Evolutionary conservation across 1,139 yeast genomes (phyloP).

Genomic region (Yamadazyma friedrichii): DNA sequence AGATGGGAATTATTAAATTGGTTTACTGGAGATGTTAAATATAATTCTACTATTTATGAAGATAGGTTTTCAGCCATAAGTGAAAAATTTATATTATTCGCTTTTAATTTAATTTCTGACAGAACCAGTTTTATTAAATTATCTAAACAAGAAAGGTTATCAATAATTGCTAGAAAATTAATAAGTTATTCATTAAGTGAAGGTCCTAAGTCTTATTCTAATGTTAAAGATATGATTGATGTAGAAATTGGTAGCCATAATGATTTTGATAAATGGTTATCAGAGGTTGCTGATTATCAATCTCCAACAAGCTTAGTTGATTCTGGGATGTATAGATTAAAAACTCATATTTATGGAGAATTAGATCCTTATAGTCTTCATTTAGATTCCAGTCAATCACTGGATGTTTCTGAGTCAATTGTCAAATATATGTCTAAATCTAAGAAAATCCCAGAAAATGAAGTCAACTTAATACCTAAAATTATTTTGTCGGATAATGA

Average conservation of each 20-base stretch:
- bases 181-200: slow-evolving; percentile 50
- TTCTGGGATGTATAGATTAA: slow-evolving; percentile 46
- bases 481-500: slow-evolving; percentile 37
- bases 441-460: slow-evolving; percentile 33
- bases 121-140: slow-evolving; percentile 44
- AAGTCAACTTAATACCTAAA: slow-evolving; percentile 38
- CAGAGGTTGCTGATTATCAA: slow-evolving; percentile 41
- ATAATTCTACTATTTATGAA: slow-evolving; percentile 50
- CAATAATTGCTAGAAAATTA: slow-evolving; percentile 28
- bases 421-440: slow-evolving; percentile 24
- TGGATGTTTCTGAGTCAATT: slow-evolving; percentile 33
- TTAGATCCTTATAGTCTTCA: slow-evolving; percentile 41
- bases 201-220: slow-evolving; percentile 56
- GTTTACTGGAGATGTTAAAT: slow-evolving; percentile 40
- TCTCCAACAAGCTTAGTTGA: slow-evolving; percentile 42
- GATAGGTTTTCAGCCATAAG: slow-evolving; percentile 53
- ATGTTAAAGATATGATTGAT: slow-evolving; percentile 38
- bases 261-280: slow-evolving; percentile 36
- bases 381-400: slow-evolving; percentile 35
- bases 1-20: slow-evolving; percentile 62
- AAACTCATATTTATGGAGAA: slow-evolving; percentile 30
- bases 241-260: slow-evolving; percentile 31
- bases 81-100: slow-evolving; percentile 53
- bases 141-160: slow-evolving; percentile 23
- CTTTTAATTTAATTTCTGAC: slow-evolving; percentile 57